These are phyloP conservation scores for Allium fistulosum DNA, from an alignment of 106 monocot species.

Conservation along the genomic window DNA sequence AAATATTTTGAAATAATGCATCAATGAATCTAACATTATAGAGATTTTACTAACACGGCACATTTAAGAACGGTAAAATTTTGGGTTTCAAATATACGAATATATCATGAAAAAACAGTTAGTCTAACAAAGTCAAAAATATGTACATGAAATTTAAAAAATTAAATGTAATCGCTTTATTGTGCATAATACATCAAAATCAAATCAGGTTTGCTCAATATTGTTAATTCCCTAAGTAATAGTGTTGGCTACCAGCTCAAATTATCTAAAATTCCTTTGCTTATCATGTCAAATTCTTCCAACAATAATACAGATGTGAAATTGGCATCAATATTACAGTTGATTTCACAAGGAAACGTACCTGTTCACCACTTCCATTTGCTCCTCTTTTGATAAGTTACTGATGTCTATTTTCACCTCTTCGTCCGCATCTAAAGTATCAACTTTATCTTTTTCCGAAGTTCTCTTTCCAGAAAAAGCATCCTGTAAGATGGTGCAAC, in stretches of 20 bases:
- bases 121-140: no score
- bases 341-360: constrained; percentile 14
- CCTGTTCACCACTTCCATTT: constrained; percentile 82
- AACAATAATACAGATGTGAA: not conserved
- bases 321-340: not conserved
- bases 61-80: no score
- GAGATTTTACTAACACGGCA: no score
- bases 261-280: not conserved
- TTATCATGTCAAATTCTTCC: not conserved
- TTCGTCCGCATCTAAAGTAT: constrained; percentile 16
- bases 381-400: constrained; percentile 64
- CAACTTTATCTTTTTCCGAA: constrained; percentile 2
- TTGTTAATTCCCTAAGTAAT: no score
- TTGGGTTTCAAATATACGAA: no score
- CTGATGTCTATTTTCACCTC: constrained; percentile 57
- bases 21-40: no score
- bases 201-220: no score
- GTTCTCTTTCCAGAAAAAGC: constrained; percentile 21
- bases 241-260: not conserved
- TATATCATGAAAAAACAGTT: no score
- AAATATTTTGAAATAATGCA: no score
- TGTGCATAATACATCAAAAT: no score
- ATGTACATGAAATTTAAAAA: no score
- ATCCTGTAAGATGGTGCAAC: constrained; percentile 12
- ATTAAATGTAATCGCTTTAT: no score